Conservation (phyloP, 257 asterid species). For the Parsonsia alboflavescens region DNA sequence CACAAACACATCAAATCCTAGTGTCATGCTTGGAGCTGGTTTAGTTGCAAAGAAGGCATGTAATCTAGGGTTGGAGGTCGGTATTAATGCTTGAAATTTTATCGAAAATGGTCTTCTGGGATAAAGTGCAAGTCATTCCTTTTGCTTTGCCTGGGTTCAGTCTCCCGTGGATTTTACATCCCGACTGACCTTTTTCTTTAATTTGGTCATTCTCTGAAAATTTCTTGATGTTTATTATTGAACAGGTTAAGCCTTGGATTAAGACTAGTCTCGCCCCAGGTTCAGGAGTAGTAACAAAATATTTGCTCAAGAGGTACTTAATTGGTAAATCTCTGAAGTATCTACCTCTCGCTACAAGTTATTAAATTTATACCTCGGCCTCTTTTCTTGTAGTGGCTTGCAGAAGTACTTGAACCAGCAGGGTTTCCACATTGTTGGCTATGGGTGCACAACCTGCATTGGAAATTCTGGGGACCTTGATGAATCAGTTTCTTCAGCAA, state of each 20-base stretch:
- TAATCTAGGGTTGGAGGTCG: slow-evolving; percentile 82
- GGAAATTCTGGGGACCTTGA: slow-evolving; percentile 97
- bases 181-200: not conserved
- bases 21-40: slow-evolving; percentile 99
- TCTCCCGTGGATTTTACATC: not conserved
- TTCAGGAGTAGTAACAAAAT: slow-evolving; percentile 92
- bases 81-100: slow-evolving; percentile 17
- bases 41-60: slow-evolving; percentile 95
- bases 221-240: slow-evolving; percentile 9
- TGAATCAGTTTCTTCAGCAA: slow-evolving; percentile 74
- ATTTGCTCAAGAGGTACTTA: slow-evolving; percentile 68
- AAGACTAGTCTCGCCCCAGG: slow-evolving; percentile 99
- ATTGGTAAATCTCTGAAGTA: not conserved
- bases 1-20: slow-evolving; percentile 95
- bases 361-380: slow-evolving; percentile 11
- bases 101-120: not conserved
- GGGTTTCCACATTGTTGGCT: slow-evolving; percentile 89
- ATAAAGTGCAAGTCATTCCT: not conserved
- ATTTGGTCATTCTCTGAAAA: not conserved
- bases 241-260: slow-evolving; percentile 94
- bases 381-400: slow-evolving; percentile 53
- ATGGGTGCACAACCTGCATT: slow-evolving; percentile 96
- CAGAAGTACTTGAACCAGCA: slow-evolving; percentile 79
- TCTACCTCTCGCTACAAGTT: not conserved
- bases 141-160: not conserved